Evolutionary conservation across 176 grass and related monocot species (phyloP).

Genomic region (Saccharum officinarum): DNA sequence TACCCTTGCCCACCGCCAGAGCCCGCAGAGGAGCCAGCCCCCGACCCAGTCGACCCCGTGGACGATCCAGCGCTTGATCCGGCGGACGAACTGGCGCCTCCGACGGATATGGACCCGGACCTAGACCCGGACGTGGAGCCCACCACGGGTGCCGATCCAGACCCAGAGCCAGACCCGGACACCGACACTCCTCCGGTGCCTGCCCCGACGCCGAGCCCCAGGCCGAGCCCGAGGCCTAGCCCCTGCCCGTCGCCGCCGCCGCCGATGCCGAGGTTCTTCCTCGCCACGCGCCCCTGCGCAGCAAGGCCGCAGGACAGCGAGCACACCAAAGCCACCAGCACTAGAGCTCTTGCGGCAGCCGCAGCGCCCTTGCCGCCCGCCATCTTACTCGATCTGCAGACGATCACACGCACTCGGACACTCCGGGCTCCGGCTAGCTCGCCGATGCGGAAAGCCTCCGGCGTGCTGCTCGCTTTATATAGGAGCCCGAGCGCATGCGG

Average conservation of each 20-base stretch:
- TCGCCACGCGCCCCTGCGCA: constrained; percentile 39
- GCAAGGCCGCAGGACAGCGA: neutral
- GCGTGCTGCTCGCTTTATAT: neutral
- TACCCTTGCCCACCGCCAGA: constrained; percentile 32
- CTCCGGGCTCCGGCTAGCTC: neutral
- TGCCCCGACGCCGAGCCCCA: constrained; percentile 13
- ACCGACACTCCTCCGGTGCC: constrained; percentile 33
- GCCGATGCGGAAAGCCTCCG: neutral
- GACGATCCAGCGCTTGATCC: constrained; percentile 43
- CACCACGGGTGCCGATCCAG: constrained; percentile 22
- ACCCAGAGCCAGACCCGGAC: constrained; percentile 33
- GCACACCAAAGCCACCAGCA: constrained; percentile 11
- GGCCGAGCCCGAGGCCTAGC: constrained; percentile 32
- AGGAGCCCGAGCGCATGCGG: neutral
- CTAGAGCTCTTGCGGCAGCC: neutral
- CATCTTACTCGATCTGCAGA: neutral
- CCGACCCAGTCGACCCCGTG: constrained; percentile 13
- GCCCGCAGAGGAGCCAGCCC: constrained; percentile 42
- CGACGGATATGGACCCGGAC: constrained; percentile 31
- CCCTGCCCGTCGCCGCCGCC: neutral
- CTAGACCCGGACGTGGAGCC: constrained; percentile 28
- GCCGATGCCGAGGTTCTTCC: constrained; percentile 51
- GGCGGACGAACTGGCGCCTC: constrained; percentile 47
- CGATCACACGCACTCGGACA: neutral
- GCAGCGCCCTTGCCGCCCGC: neutral